Base-by-base conservation (phyloP, 345 rosid genomes). In the Salix arbutifolia region DNA sequence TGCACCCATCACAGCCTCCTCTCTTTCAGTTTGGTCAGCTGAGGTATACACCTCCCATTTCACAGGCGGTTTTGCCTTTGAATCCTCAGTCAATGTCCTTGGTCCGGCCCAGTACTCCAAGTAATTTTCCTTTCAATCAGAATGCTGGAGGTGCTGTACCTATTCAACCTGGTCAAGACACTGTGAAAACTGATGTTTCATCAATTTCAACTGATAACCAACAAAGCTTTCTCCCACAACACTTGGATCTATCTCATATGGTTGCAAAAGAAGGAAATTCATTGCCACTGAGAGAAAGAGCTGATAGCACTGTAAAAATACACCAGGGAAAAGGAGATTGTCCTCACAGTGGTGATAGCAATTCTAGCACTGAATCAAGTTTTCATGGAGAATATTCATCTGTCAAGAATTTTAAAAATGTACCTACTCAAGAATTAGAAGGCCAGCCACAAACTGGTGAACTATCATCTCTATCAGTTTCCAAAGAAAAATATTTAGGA, bases 1-100 rank as follows among this genome's bases (percentile, higher is more conserved):
- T 88, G 83, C 97, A 87, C 79, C 87, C 86, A 77, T 81, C 90
- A 26, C 98, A 88, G 75, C 80, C 96, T 84, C 89, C 94, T 53
- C 82, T 94, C 76, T 92, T 94, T 82, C 99, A 94, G 75, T 93
- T 92, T 88, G 99, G 97, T 74, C 99, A 93, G 87, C 78, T 92
- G 69, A 83, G 85, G 83, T 92, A 92, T 81, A 71, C 97, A 80
- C 86, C 99, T 80, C 85, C 97, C 67, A 82, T 89, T 85, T 86
- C 98, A 69, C 94, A 89, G 74, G 96, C 92, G 74, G 75, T 93
- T 60, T 82, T 91, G 74, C 91, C 95, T 28, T 75, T 89, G 79
- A 85, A 89, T 81, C 86, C 96, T 58, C 91, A 85, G 50, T 79
- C 95, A 35, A 21, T 87, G 87, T 78, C 96, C 31, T 81, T 85